These are phyloP conservation scores for Sugiyamaella mastotermitis DNA, from an alignment of 805 yeast genomes.

Conservation along the genomic window DNA sequence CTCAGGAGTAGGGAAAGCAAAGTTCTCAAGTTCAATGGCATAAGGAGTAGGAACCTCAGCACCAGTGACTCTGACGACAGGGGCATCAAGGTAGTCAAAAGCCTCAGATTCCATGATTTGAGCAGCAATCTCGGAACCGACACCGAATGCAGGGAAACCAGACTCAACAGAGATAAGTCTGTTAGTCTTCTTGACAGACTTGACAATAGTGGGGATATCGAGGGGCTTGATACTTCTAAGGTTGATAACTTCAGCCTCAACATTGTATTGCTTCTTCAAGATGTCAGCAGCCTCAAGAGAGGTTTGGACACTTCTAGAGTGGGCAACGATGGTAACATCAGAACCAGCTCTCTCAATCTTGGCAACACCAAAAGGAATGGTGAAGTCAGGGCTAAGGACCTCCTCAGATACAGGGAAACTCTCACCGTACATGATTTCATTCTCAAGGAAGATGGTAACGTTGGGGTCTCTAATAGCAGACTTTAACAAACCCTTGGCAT, in stretches of 20 bases:
- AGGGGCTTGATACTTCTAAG: slow-evolving; percentile 95
- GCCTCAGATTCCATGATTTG: slow-evolving; percentile 98
- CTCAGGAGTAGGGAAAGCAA: slow-evolving; percentile 97
- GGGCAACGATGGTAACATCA: slow-evolving; percentile 84
- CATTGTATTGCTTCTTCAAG: slow-evolving; percentile 77
- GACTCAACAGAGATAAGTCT: slow-evolving; percentile 95
- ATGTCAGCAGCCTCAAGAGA: slow-evolving; percentile 86
- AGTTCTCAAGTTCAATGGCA: slow-evolving; percentile 91
- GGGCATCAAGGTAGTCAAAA: slow-evolving; percentile 96
- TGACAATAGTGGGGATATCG: slow-evolving; percentile 79
- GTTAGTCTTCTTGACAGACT: slow-evolving; percentile 92
- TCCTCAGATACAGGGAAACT: slow-evolving; percentile 85
- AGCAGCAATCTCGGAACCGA: slow-evolving; percentile 96
- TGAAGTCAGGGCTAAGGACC: slow-evolving; percentile 79
- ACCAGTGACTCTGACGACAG: slow-evolving; percentile 97
- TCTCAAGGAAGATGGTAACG: slow-evolving; percentile 93
- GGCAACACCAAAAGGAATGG: slow-evolving; percentile 91
- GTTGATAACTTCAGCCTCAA: slow-evolving; percentile 89
- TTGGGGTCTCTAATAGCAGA: slow-evolving; percentile 98
- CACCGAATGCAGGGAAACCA: slow-evolving; percentile 97
- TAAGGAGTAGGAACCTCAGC: slow-evolving; percentile 99
- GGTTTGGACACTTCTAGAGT: slow-evolving; percentile 84
- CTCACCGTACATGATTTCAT: slow-evolving; percentile 92
- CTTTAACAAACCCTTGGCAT: slow-evolving; percentile 90
- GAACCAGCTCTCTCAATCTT: slow-evolving; percentile 91